Evolutionary conservation across 2,329 filamentous ascomycete genomes (phyloP).

Genomic region (Fusarium praegraminearum): DNA sequence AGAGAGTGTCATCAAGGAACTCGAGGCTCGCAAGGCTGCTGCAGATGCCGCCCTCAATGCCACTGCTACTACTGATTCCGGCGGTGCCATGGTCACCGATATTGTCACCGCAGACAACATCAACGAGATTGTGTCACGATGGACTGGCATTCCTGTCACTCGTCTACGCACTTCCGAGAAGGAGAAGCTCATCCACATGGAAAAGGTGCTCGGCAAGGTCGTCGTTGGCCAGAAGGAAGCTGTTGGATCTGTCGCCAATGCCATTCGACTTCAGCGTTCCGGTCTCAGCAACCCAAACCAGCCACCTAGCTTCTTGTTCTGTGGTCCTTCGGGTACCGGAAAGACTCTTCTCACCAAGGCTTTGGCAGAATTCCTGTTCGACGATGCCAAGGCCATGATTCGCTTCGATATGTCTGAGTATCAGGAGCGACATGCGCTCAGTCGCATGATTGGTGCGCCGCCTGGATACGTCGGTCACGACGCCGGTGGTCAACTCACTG

Average conservation of each 20-base stretch:
- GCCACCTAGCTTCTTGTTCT: slow-evolving; percentile 98
- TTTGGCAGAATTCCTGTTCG: slow-evolving; percentile 96
- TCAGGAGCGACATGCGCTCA: slow-evolving; percentile 94
- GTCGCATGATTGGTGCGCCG: slow-evolving; percentile 96
- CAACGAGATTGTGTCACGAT: slow-evolving; percentile 96
- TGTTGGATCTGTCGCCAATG: slow-evolving; percentile 91
- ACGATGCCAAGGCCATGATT: slow-evolving; percentile 97
- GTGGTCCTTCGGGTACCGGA: slow-evolving; percentile 96
- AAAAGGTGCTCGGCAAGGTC: slow-evolving; percentile 82
- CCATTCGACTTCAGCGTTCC: slow-evolving; percentile 93
- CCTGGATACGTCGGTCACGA: slow-evolving; percentile 98
- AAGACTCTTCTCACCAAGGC: slow-evolving; percentile 98
- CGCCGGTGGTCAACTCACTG: slow-evolving; percentile 93
- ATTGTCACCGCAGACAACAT: slow-evolving; percentile 97
- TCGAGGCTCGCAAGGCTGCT: slow-evolving; percentile 83
- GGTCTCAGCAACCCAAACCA: slow-evolving; percentile 96
- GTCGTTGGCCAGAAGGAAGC: slow-evolving; percentile 97
- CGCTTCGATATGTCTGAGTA: slow-evolving; percentile 99
- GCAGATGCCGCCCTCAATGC: slow-evolving; percentile 78
- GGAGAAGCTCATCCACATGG: slow-evolving; percentile 98
- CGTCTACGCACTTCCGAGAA: slow-evolving; percentile 95
- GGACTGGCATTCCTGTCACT: slow-evolving; percentile 98
- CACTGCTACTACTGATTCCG: slow-evolving; percentile 65
- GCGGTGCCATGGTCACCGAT: slow-evolving; percentile 86
- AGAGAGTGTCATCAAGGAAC: slow-evolving; percentile 79